Conservation (phyloP, 257 asterid species). For the Forsythia suspensa region DNA sequence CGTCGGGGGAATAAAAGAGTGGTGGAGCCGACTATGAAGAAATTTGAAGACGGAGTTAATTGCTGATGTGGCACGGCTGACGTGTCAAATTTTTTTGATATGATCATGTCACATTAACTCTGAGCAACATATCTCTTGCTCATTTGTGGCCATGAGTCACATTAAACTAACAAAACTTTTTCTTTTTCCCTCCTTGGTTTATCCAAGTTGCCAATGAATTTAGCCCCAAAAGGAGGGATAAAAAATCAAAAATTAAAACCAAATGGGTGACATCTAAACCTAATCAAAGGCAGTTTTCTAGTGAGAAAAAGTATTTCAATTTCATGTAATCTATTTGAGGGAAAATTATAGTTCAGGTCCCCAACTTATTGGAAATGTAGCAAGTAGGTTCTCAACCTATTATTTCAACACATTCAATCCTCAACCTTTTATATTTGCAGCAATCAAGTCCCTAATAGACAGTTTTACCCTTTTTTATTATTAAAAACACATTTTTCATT, state of each 20-base stretch:
- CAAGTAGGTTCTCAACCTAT: neutral
- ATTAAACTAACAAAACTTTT: neutral
- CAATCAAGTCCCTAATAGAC: too few species aligned
- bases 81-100: too few species aligned
- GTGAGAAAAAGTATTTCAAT: neutral
- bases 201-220: neutral
- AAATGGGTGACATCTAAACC: neutral
- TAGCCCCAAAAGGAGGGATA: neutral
- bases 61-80: too few species aligned
- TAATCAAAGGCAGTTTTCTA: neutral
- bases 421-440: neutral
- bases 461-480: neutral
- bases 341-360: neutral
- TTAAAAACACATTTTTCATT: too few species aligned
- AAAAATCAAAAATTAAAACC: neutral
- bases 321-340: too few species aligned
- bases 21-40: too few species aligned
- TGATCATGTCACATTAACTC: too few species aligned
- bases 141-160: too few species aligned
- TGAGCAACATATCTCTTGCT: too few species aligned
- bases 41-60: too few species aligned
- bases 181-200: neutral
- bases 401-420: neutral
- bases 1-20: too few species aligned
- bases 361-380: neutral